Evolutionary conservation across 148 eudicot species (phyloP), one percentile per base, ranked within the genome.

Genomic region (Chenopodium album): DNA sequence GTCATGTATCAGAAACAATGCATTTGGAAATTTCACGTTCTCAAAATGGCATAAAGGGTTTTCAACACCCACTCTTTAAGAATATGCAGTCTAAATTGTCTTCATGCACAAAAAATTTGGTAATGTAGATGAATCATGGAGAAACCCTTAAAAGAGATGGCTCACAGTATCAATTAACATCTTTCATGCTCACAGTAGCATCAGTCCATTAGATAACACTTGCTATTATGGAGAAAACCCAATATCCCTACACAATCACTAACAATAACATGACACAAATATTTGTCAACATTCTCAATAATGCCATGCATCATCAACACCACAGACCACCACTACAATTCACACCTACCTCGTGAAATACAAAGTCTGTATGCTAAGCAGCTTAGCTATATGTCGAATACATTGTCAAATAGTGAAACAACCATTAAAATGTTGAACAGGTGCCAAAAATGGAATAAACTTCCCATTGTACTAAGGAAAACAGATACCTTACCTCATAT

Each of bases 401-500:
- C 62, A 23, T 46, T 20, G 20, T 26, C 66, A 20, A 59, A 63
- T 29, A 76, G 22, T 23, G 19, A 31, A 72, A n/a, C 29, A 69
- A 69, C 6, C 71, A 12, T 60, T 46, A 19, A 41, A 73, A 1
- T 41, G 44, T 41, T 41, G 44, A 41, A 11, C 56, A 80, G 4
- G 63, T 71, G 11, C 46, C 46, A 50, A 20, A 23, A 26, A 6
- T 34, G 62, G 6, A 46, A 73, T 20, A 9, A 28, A 62, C 14
- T 8, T n/a, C 64, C 22, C 63, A 41, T 22, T 80, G 71, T 37
- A 71, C 23, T 16, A 7, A 48, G 20, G 23, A 12, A 19, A 28
- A 20, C 9, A 7, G 34, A 52, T 52, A 63, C 47, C 34, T 16
- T 80, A 90, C 97, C 97, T 86, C 80, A 2, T 77, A 81, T 29